These are phyloP conservation scores for Russula sp. DNA, from an alignment of 768 basidiomycete species.

Conservation along the genomic window DNA sequence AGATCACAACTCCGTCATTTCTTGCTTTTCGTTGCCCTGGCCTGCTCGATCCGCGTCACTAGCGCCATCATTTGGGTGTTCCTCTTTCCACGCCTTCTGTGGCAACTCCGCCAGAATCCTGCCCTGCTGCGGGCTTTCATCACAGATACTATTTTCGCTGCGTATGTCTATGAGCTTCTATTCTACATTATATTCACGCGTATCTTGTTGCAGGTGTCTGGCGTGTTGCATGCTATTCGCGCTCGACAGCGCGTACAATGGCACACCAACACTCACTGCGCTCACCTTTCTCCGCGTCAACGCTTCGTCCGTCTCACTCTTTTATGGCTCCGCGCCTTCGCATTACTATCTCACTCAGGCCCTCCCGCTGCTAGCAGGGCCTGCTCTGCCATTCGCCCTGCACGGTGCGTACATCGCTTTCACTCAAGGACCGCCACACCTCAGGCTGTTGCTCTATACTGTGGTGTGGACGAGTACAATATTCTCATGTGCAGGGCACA, in stretches of 20 bases:
- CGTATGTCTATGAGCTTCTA: constrained; percentile 32
- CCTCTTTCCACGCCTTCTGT: constrained; percentile 52
- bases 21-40: constrained; percentile 60
- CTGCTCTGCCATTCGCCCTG: constrained; percentile 63
- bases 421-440: constrained; percentile 22
- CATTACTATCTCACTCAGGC: too few relatives aligned
- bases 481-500: too few relatives aligned
- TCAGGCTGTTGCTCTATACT: constrained; percentile 39
- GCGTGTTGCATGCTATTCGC: constrained; percentile 18
- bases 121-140: constrained; percentile 31
- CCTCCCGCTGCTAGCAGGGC: constrained; percentile 72
- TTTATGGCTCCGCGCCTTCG: too few relatives aligned
- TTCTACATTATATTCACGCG: not conserved
- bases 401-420: constrained; percentile 38
- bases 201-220: constrained; percentile 8
- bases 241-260: constrained; percentile 69
- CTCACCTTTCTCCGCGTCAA: constrained; percentile 84
- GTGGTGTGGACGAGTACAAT: too few relatives aligned
- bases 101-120: constrained; percentile 38
- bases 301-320: too few relatives aligned
- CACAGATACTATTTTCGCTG: constrained; percentile 34
- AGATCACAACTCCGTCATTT: constrained; percentile 31
- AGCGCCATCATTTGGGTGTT: constrained; percentile 82
- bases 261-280: constrained; percentile 59
- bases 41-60: constrained; percentile 82